Evolutionary conservation across 345 rosid species (phyloP).

Genomic region (Rhodomyrtus tomentosa): DNA sequence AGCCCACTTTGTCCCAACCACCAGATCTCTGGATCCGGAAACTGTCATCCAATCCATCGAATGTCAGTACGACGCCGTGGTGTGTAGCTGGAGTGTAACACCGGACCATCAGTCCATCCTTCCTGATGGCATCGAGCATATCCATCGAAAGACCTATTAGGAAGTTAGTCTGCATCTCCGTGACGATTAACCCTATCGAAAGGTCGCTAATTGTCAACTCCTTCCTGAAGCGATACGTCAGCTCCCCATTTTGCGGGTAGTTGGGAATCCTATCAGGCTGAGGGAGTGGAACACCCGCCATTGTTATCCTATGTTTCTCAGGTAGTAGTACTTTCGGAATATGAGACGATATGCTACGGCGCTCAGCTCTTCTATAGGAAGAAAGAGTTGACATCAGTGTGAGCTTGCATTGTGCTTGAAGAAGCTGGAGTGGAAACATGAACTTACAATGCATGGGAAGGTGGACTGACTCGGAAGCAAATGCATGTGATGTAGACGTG

Average conservation of each 20-base stretch:
- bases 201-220: neutral
- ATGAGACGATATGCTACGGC: neutral
- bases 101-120: neutral
- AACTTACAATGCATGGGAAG: neutral
- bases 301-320: fast-evolving
- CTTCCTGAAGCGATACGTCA: neutral
- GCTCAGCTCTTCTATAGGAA: neutral
- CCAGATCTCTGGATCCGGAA: neutral
- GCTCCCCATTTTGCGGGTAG: neutral
- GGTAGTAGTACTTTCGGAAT: neutral
- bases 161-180: neutral
- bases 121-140: neutral
- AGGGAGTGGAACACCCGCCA: neutral
- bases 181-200: neutral
- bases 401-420: neutral
- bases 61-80: neutral
- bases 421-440: neutral
- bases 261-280: neutral
- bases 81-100: neutral
- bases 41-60: neutral
- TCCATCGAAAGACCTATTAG: neutral
- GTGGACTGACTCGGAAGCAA: neutral
- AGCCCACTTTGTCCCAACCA: neutral
- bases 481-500: no score
- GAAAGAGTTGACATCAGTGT: neutral